Evolutionary conservation across 1,284 basidiomycete genomes (phyloP), one percentile per base, ranked within the genome.

Genomic region (Austropuccinia psidii): DNA sequence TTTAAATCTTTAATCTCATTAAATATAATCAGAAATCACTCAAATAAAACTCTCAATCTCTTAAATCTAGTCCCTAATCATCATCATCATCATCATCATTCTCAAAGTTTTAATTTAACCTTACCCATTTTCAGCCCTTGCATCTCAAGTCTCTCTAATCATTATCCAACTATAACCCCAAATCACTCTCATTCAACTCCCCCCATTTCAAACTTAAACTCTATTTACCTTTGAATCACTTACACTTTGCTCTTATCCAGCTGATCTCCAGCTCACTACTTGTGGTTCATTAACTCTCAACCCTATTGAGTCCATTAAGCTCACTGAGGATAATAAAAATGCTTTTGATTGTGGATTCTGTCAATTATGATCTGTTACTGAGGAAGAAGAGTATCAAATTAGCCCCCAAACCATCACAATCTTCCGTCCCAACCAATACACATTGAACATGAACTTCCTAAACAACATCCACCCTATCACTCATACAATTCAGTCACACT

Each of bases 241-340:
- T 83, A 82, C 96, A 76, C 87, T 97, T 78, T 86, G 98, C 57
- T 96, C 92, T 33, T 96, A 94, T 90, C 91, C 91, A 0, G 95
- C 94, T 47, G 93, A 97, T 77, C 85, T 98, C 75, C 81, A 85
- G 58, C 81, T 83, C 15, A 79, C 83, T 11, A 76, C 39, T 70
- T 74, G 15, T 65, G 37, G 31, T 58, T 43, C 19, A 27, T 13
- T 19, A 15, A 27, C 65, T 57, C 6, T 77, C 3, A 69, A 75
- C 19, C 55, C 55, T 13, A 74, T 15, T 35, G 77, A 78, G n/a
- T 76, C 81, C 57, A 58, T 73, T 41, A 72, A 61, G 62, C 76
- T 37, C 47, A 72, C 33, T 79, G 82, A 27, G 85, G 85, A 1
- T 83, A 93, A 52, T 85, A 88, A 60, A 81, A 83, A 7, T 86